Evolutionary conservation across 2,329 filamentous ascomycete genomes (phyloP).

Genomic region (Fusarium albosuccineum): DNA sequence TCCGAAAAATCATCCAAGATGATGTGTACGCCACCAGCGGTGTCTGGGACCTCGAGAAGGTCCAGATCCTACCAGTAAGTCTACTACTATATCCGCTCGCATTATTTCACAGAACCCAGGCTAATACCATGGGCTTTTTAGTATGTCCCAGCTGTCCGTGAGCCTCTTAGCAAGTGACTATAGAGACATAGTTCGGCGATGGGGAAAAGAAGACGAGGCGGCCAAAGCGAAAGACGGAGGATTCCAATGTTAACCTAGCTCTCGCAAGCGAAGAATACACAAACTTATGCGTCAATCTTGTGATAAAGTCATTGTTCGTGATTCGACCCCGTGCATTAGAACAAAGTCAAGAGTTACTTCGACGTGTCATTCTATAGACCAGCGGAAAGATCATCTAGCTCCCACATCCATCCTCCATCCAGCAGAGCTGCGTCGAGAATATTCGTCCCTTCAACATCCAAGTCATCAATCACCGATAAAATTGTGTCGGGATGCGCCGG

Average conservation of each 20-base stretch:
- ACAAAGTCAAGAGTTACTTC: too few species aligned
- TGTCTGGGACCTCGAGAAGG: slow-evolving; percentile 44
- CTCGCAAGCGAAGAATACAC: too few species aligned
- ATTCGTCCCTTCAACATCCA: slow-evolving; percentile 17
- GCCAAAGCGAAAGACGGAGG: background rate
- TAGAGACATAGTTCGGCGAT: too few species aligned
- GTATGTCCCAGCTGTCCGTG: slow-evolving; percentile 23
- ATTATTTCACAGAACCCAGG: too few species aligned
- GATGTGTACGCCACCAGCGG: slow-evolving; percentile 39
- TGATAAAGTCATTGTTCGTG: too few species aligned
- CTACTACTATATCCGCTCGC: background rate
- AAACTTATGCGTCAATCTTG: too few species aligned
- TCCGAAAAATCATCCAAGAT: slow-evolving; percentile 33
- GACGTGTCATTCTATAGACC: background rate
- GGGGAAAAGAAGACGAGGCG: background rate
- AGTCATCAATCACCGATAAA: slow-evolving; percentile 34
- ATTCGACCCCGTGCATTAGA: too few species aligned
- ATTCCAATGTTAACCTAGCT: too few species aligned
- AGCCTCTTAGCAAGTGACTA: background rate
- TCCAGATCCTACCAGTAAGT: slow-evolving; percentile 39
- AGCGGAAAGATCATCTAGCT: slow-evolving; percentile 14
- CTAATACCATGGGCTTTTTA: background rate
- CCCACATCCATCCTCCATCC: slow-evolving; percentile 34
- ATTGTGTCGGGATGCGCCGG: slow-evolving; percentile 24
- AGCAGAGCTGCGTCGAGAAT: slow-evolving; percentile 24